Percentiles rank a stretch among this genome's conserved stretches.
These are phyloP conservation scores for Furcasterigmium sp. DNA, from an alignment of 2,329 filamentous ascomycete species.

Conservation along the genomic window DNA sequence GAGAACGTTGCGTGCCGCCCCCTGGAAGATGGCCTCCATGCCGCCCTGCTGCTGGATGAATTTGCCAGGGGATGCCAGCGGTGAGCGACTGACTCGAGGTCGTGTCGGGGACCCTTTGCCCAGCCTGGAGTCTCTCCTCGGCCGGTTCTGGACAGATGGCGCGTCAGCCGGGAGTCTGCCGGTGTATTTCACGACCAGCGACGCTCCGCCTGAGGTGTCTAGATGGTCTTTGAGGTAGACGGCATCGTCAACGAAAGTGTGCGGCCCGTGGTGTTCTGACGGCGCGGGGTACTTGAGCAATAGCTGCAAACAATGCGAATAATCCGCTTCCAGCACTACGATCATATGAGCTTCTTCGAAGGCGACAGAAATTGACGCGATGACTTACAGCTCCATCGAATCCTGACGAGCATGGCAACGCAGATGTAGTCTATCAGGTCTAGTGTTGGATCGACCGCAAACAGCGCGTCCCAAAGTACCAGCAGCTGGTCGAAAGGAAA, in stretches of 20 bases:
- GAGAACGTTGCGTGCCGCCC: conserved; percentile 69
- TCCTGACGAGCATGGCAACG: conserved; percentile 85
- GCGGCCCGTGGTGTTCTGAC: conserved; percentile 55
- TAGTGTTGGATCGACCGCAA: conserved; percentile 76
- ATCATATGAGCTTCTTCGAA: conserved; percentile 21
- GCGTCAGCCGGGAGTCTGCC: conserved; percentile 39
- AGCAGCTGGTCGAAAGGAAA: conserved; percentile 85
- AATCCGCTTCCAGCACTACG: conserved; percentile 78
- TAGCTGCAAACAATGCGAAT: conserved; percentile 76
- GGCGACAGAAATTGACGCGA: not conserved
- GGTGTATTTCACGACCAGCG: conserved; percentile 68
- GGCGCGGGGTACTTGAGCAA: conserved; percentile 79
- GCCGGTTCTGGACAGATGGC: conserved; percentile 16
- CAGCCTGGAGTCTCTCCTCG: conserved; percentile 27
- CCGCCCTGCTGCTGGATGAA: conserved; percentile 52
- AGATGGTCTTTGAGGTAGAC: conserved; percentile 66
- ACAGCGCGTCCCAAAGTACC: conserved; percentile 83
- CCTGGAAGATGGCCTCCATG: conserved; percentile 68
- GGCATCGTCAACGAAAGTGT: conserved; percentile 82
- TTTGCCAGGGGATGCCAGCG: conserved; percentile 39
- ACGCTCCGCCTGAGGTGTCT: conserved; percentile 53
- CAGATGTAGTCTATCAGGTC: conserved; percentile 87
- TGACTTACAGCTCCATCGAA: conserved; percentile 77
- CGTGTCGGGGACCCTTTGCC: conserved; percentile 28
- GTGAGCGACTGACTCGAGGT: conserved; percentile 35